These are phyloP conservation scores for Cercospora sesami DNA, from an alignment of 2,329 filamentous ascomycete genomes.

Conservation along the genomic window DNA sequence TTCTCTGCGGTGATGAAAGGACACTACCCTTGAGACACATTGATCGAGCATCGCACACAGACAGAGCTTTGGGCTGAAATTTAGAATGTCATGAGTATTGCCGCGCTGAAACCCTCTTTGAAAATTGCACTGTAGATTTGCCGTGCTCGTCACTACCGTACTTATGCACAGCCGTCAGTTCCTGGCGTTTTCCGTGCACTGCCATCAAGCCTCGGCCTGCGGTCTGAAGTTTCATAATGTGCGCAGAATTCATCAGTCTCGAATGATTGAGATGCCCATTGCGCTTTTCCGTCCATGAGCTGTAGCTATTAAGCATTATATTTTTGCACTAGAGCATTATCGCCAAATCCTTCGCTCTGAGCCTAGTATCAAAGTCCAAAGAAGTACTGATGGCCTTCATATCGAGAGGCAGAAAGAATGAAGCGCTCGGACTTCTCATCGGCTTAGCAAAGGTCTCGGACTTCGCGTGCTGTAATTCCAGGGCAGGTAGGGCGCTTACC, in stretches of 20 bases:
- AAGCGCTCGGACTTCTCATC: slow-evolving; percentile 6
- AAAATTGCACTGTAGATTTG: background rate
- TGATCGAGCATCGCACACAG: background rate
- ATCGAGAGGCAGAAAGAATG: slow-evolving; percentile 14
- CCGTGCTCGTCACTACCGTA: background rate
- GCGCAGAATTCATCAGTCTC: background rate
- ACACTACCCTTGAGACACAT: background rate
- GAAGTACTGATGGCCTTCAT: slow-evolving; percentile 1
- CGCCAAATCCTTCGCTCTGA: background rate
- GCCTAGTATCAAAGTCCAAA: slow-evolving; percentile 3
- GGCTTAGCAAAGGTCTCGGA: background rate
- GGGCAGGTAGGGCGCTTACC: background rate
- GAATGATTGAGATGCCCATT: background rate
- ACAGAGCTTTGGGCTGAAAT: background rate
- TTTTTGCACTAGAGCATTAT: background rate
- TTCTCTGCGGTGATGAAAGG: background rate
- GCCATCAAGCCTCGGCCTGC: background rate
- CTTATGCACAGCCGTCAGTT: background rate
- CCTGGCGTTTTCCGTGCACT: background rate
- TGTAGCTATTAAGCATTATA: background rate
- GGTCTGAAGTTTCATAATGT: background rate
- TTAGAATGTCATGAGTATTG: background rate
- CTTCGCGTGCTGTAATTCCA: background rate
- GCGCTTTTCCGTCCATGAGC: background rate
- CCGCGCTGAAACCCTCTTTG: background rate